Evolutionary conservation across 768 basidiomycete genomes (phyloP).

Genomic region (Termitomyces sp.): DNA sequence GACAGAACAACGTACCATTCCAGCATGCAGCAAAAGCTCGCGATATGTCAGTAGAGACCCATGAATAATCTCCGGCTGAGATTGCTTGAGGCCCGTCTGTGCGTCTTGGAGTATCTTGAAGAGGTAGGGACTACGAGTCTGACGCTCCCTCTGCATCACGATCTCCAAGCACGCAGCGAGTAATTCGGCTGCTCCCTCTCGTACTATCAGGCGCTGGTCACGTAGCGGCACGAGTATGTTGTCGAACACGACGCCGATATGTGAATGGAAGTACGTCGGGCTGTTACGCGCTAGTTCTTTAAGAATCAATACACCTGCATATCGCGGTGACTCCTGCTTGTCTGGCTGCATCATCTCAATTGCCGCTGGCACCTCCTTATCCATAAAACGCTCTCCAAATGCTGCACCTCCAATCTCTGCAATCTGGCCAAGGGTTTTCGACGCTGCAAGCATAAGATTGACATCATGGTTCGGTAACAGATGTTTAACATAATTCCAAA

Average conservation of each 20-base stretch:
- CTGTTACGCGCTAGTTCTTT: constrained; percentile 92
- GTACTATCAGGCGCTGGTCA: constrained; percentile 84
- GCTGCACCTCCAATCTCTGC: constrained; percentile 78
- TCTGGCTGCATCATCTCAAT: constrained; percentile 79
- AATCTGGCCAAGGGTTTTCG: constrained; percentile 89
- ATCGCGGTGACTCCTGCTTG: constrained; percentile 80
- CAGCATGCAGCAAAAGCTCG: constrained; percentile 88
- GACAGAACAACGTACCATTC: constrained; percentile 63
- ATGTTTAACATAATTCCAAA: constrained; percentile 91
- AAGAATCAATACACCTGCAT: constrained; percentile 90
- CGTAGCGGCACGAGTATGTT: constrained; percentile 89
- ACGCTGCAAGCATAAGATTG: constrained; percentile 91
- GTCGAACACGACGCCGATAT: constrained; percentile 86
- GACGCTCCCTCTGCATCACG: constrained; percentile 69
- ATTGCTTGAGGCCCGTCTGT: constrained; percentile 74
- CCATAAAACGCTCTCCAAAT: constrained; percentile 88
- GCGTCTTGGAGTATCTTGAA: constrained; percentile 87
- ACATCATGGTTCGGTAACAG: constrained; percentile 89
- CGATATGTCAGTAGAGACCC: constrained; percentile 91
- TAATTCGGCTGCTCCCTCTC: constrained; percentile 91
- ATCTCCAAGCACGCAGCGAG: constrained; percentile 93
- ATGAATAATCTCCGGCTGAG: constrained; percentile 85
- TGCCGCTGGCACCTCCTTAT: constrained; percentile 82
- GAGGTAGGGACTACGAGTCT: constrained; percentile 62
- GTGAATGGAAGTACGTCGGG: constrained; percentile 81